Base-by-base conservation (phyloP, 2,329 filamentous ascomycete species). In the Fusarium sambucinum region DNA sequence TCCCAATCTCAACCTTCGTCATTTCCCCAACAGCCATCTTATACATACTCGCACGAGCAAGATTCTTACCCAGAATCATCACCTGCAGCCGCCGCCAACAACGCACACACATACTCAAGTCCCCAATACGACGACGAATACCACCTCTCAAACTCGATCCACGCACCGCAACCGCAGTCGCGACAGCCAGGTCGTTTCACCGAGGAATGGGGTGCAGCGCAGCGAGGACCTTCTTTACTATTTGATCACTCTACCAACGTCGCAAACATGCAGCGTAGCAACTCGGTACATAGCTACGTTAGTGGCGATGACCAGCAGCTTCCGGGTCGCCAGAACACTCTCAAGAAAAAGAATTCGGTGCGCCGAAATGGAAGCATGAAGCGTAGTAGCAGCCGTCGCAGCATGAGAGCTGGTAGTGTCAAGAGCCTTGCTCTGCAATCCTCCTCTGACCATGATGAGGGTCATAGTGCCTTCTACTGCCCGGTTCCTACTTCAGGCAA, bases 311-410 rank as follows among this genome's bases (percentile, higher is more conserved):
- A 81, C 63, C 71, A 73, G 38, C 77, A 78, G 46, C 76, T 80
- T 40, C 78, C 85, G 29, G 80, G 81, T 50, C 80, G 86, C 41
- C 80, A 81, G 48, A 92, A 93, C 62, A 97, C 94, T 0, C 84
- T 98, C 72, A 96, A 93, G 83, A 98, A 98, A 85, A 96, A 93
- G 80, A 84, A 83, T 25, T 97, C 94, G 12, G 77, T 97, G 60
- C 90, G 90, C 70, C 88, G 91, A 73, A 89, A 85, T 63, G 86
- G 84, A 38, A 96, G 93, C 75, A 76, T 97, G 70, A 91, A 90
- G 79, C 90, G 94, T 72, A 94, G 90, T 76, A 85, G 89, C 68
- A 97, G 94, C 79, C 89, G 91, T 55, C 88, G 90, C 72, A 97
- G 93, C 78, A 87, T 92, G 80, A 90, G 90, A 75, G 93, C 94